phyloP scores from a whole-genome alignment of 495 filamentous ascomycete genomes.

The Aspergillus kassunensis region DNA sequence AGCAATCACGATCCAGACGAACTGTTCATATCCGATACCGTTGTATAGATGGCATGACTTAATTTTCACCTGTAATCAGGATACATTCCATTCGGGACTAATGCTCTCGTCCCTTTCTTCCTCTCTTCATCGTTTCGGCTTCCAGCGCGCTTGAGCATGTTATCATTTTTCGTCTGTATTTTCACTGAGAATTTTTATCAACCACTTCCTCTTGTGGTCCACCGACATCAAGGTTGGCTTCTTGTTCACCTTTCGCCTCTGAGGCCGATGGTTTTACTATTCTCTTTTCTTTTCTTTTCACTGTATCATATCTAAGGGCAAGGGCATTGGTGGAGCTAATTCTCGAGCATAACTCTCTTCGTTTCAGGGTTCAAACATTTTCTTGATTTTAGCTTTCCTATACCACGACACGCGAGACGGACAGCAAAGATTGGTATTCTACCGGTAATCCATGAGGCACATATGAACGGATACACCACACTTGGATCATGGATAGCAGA shows the following conservation, averaged over 20 bases:
- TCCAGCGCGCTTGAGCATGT: slow-evolving; percentile 5
- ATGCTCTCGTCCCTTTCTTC: slow-evolving; percentile 4
- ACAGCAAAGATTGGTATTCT: neutral
- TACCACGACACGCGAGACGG: slow-evolving; percentile 1
- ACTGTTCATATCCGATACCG: neutral
- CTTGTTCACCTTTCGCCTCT: slow-evolving; percentile 5
- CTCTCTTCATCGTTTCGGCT: neutral
- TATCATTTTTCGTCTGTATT: slow-evolving; percentile 1
- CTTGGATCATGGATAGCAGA: too few relatives aligned
- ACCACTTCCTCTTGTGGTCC: neutral
- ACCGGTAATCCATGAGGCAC: slow-evolving; percentile 3
- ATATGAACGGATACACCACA: too few relatives aligned
- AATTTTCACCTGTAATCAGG: slow-evolving; percentile 14
- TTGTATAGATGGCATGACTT: slow-evolving; percentile 21
- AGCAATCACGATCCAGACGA: neutral
- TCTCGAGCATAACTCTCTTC: slow-evolving; percentile 8
- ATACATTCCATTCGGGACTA: slow-evolving; percentile 12
- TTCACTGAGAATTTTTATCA: neutral
- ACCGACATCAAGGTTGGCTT: neutral
- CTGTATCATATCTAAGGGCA: slow-evolving; percentile 19
- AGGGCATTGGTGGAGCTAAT: slow-evolving; percentile 7
- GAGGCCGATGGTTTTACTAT: too few relatives aligned
- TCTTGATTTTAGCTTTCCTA: neutral
- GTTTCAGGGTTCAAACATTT: slow-evolving; percentile 2
- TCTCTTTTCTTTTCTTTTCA: neutral